Base-by-base conservation (phyloP, 441 rosid genomes). In the Populus trichocarpa region DNA sequence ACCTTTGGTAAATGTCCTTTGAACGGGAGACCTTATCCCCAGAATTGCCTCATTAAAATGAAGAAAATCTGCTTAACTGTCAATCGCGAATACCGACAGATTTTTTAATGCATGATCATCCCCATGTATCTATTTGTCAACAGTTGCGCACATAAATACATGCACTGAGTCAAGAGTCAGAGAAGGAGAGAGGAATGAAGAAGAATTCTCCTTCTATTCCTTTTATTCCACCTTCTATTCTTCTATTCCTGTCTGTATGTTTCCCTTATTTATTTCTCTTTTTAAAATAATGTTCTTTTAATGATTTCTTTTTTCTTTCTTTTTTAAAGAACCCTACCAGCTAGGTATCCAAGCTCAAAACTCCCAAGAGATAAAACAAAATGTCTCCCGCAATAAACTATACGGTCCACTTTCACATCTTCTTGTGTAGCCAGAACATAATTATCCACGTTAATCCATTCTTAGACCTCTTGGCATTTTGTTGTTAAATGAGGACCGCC, bases 1-100 rank as follows among this genome's bases (percentile, higher is more conserved):
- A 61, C 69, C 26, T 74, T 63, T 66, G 90, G 86, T 83, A 78
- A 76, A 81, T 88, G 94, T 90, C 86, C 81, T 87, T 87, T 87
- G 92, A 88, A 87, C 73, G 83, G 90, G 90, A 86, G 84, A 90
- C 94, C 90, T 81, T 79, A 78, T 81, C 94, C 92, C 72, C 66
- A 84, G 84, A 75, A 71, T 77, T 86, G 90, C 89, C 92, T 84
- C 81, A 83, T 81, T 82, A 81, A 74, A 79, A 75, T 88, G 87
- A 88, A 84, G 80, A 77, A 87, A 87, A 75, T 85, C 84, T 81
- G 86, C 87, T 69, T 30, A 67, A 78, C 84, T 86, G 84, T 81
- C 87, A 85, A 83, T 86, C 78, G 71, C 73, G 61, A 69, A 20
- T 75, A 23, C 5, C 73, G 64, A 14, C 42, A 70, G 5, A 61